These are phyloP conservation scores for Isochrysis galbana DNA, from an alignment of 78 protist genomes.

Conservation along the genomic window DNA sequence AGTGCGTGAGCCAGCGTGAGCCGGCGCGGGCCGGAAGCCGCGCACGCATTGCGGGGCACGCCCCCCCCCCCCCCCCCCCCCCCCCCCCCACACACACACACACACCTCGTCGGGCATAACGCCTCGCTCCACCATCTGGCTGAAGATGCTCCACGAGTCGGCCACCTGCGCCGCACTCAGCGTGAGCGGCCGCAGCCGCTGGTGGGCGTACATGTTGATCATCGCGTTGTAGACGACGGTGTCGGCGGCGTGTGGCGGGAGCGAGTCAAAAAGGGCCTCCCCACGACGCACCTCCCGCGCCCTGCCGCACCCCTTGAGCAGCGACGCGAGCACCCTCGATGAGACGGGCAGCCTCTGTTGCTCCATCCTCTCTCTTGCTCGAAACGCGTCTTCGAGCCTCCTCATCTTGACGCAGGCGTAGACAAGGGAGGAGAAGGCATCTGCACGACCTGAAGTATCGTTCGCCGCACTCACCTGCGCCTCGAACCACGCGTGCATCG, in stretches of 20 bases:
- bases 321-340: not conserved
- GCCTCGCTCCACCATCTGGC: not conserved
- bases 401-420: constrained; percentile 11
- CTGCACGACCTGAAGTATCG: not conserved
- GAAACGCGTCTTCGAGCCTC: not conserved
- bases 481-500: not conserved
- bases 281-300: not conserved
- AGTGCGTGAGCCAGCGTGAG: too few species aligned
- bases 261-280: not conserved
- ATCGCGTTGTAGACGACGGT: not conserved
- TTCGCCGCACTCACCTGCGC: not conserved
- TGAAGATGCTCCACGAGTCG: not conserved
- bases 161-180: not conserved
- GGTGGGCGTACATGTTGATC: not conserved
- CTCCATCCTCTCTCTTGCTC: not conserved
- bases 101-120: not conserved
- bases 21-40: too few species aligned
- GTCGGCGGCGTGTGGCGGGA: not conserved
- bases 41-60: too few species aligned
- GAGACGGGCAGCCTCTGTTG: not conserved
- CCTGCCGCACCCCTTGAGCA: not conserved
- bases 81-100: too few species aligned
- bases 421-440: not conserved
- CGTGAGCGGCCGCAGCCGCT: not conserved
- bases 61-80: too few species aligned